phyloP scores from a whole-genome alignment of 805 yeast genomes.

The Henningerozyma blattae region DNA sequence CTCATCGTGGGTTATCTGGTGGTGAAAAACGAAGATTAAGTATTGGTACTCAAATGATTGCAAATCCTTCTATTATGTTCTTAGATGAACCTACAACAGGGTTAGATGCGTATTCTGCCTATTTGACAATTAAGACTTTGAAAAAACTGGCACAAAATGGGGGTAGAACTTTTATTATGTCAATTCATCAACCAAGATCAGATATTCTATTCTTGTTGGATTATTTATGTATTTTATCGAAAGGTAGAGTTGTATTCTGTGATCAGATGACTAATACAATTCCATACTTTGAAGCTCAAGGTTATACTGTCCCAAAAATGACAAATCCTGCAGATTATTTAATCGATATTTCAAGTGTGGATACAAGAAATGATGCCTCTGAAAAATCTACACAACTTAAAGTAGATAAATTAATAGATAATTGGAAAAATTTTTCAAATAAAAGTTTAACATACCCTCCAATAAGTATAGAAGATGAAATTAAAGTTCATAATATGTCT shows the following conservation, averaged over 20 bases:
- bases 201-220: constrained; percentile 65
- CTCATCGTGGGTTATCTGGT: constrained; percentile 58
- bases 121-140: constrained; percentile 47
- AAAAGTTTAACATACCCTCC: constrained; percentile 1
- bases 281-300: constrained; percentile 37
- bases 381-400: constrained; percentile 26
- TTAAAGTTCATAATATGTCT: constrained; percentile 15
- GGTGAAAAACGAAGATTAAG: constrained; percentile 75
- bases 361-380: constrained; percentile 29
- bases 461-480: constrained; percentile 8
- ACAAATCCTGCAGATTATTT: constrained; percentile 53
- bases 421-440: constrained; percentile 26
- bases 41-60: constrained; percentile 63
- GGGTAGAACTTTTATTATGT: constrained; percentile 62
- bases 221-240: constrained; percentile 51
- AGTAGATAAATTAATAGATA: constrained; percentile 23
- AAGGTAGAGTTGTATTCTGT: constrained; percentile 42
- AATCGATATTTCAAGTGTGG: constrained; percentile 47
- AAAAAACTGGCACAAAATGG: constrained; percentile 39
- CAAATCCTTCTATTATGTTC: constrained; percentile 65
- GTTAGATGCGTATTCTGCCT: constrained; percentile 67
- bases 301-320: constrained; percentile 32
- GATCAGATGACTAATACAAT: constrained; percentile 35
- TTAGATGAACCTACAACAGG: constrained; percentile 88
- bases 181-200: constrained; percentile 76